A percentile compares a stretch with the other conserved stretches of the same genome.
These are phyloP conservation scores for Tetracentron sinense DNA, from an alignment of 164 flowering plant genomes.

Conservation along the genomic window DNA sequence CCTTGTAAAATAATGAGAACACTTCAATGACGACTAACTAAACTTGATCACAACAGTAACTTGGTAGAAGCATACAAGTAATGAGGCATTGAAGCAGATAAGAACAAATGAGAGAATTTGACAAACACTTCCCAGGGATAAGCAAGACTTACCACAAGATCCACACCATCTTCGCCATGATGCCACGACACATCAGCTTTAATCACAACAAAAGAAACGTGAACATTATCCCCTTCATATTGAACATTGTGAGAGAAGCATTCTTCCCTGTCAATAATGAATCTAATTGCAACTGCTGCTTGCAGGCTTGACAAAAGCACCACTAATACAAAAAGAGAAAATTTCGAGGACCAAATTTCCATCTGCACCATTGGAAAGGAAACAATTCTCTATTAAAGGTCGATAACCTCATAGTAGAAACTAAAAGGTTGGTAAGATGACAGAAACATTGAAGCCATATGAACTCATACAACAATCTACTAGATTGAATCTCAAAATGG, in stretches of 20 bases:
- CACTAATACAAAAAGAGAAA: constrained; percentile 15
- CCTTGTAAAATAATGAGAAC: too few relatives aligned
- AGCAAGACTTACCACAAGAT: constrained; percentile 78
- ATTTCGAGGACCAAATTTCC: constrained; percentile 16
- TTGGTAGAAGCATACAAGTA: background rate
- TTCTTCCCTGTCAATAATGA: constrained; percentile 87
- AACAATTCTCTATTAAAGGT: too few relatives aligned
- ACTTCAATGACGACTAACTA: too few relatives aligned
- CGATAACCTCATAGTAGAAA: too few relatives aligned
- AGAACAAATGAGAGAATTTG: background rate
- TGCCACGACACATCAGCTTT: constrained; percentile 77
- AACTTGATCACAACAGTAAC: too few relatives aligned
- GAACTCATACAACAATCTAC: background rate
- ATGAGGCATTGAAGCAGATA: background rate
- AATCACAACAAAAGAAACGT: constrained; percentile 83
- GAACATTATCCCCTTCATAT: constrained; percentile 76
- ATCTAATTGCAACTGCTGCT: constrained; percentile 58
- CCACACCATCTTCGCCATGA: constrained; percentile 66
- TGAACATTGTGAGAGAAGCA: constrained; percentile 78
- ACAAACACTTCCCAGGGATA: background rate
- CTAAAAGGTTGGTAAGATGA: background rate
- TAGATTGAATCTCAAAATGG: background rate
- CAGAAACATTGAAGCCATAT: background rate
- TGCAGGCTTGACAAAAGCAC: constrained; percentile 24
- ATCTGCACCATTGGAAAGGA: constrained; percentile 23